Conservation (phyloP, 306 rosid species). For the Pyrus betulifolia region DNA sequence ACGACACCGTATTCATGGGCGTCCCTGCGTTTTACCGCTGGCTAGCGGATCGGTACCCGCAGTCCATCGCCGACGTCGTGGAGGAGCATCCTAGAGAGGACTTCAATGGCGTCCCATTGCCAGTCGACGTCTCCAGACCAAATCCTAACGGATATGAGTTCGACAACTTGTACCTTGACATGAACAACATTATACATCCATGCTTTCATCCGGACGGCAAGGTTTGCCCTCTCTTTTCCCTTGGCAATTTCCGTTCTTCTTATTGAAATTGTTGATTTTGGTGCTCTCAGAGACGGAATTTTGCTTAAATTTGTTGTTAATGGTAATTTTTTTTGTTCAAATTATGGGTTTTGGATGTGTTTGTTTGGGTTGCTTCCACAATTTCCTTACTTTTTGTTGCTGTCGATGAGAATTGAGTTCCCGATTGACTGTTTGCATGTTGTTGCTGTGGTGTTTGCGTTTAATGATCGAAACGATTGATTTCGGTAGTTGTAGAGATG, state of each 20-base stretch:
- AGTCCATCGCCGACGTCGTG: slow-evolving; percentile 64
- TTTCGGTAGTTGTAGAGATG: neutral
- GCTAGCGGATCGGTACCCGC: slow-evolving; percentile 96
- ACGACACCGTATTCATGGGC: slow-evolving; percentile 62
- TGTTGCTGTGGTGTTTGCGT: neutral
- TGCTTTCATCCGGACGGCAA: slow-evolving; percentile 95
- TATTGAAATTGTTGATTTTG: neutral
- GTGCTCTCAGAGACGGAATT: neutral
- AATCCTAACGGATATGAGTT: slow-evolving; percentile 91
- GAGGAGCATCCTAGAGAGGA: slow-evolving; percentile 49
- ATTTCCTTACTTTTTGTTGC: neutral
- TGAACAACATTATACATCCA: slow-evolving; percentile 94
- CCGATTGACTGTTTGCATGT: neutral
- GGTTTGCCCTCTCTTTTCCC: slow-evolving; percentile 27
- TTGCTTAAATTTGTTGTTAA: neutral
- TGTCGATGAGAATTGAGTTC: neutral
- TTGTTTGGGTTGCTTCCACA: neutral
- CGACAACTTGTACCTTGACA: slow-evolving; percentile 84
- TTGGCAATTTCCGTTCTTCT: neutral
- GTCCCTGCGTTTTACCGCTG: slow-evolving; percentile 97
- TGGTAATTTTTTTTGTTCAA: neutral
- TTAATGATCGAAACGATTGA: neutral
- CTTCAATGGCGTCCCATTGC: slow-evolving; percentile 14
- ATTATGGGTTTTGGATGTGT: neutral
- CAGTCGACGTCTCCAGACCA: slow-evolving; percentile 63